These are phyloP conservation scores for Tricholoma sp. DNA, from an alignment of 768 basidiomycete genomes.

Conservation along the genomic window DNA sequence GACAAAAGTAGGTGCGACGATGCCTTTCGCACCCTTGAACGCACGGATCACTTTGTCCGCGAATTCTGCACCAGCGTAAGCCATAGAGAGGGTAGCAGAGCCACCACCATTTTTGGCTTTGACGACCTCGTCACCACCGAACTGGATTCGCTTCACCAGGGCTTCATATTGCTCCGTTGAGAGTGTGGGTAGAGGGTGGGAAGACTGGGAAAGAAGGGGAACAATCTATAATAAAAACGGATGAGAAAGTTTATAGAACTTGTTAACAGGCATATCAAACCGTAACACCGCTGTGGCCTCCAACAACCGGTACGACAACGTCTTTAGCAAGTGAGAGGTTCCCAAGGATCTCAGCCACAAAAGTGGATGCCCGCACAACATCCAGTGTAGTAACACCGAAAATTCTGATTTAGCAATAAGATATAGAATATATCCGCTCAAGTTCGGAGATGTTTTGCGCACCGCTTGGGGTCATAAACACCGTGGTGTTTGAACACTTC, in stretches of 20 bases:
- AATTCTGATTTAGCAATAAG: constrained; percentile 44
- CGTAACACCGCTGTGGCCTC: constrained; percentile 92
- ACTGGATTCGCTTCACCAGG: constrained; percentile 85
- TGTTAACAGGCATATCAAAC: constrained; percentile 26
- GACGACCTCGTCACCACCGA: constrained; percentile 97
- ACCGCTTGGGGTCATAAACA: constrained; percentile 91
- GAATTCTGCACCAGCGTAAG: constrained; percentile 91
- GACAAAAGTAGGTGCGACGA: constrained; percentile 82
- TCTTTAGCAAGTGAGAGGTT: constrained; percentile 57
- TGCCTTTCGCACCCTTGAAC: constrained; percentile 81
- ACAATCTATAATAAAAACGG: constrained; percentile 56
- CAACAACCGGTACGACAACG: constrained; percentile 83
- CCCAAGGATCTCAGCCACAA: constrained; percentile 76
- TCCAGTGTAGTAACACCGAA: constrained; percentile 99
- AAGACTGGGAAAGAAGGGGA: constrained; percentile 88
- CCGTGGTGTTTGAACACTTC: constrained; percentile 93
- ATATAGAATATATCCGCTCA: not conserved
- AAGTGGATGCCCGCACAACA: constrained; percentile 96
- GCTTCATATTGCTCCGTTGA: constrained; percentile 44
- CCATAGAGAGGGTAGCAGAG: constrained; percentile 96
- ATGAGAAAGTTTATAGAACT: not conserved
- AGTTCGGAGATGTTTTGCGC: constrained; percentile 11
- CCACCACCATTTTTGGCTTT: constrained; percentile 95
- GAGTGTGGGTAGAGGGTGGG: constrained; percentile 68
- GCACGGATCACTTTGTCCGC: constrained; percentile 79